Percentiles rank a stretch among this genome's conserved stretches.
These are phyloP conservation scores for Myxozyma sirexii DNA, from an alignment of 805 yeast genomes.

Conservation along the genomic window DNA sequence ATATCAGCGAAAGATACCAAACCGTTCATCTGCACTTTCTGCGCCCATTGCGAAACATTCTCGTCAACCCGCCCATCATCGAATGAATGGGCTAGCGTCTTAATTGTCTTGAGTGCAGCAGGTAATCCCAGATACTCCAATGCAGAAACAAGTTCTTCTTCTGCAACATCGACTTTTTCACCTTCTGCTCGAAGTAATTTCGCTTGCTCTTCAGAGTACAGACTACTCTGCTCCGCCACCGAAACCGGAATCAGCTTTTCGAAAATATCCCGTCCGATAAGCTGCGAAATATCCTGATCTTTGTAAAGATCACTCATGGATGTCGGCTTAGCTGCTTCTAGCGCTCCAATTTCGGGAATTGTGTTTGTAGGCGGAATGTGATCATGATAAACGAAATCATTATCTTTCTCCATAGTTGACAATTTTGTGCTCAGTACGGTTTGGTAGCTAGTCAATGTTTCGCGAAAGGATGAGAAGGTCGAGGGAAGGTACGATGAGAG, in stretches of 20 bases:
- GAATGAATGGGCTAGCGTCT: slow-evolving; percentile 35
- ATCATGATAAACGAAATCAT: slow-evolving; percentile 87
- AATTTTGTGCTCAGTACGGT: slow-evolving; percentile 41
- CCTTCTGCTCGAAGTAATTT: slow-evolving; percentile 69
- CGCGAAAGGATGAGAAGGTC: slow-evolving; percentile 31
- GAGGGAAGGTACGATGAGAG: slow-evolving; percentile 35
- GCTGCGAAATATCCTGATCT: slow-evolving; percentile 52
- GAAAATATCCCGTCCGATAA: slow-evolving; percentile 62
- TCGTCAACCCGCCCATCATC: slow-evolving; percentile 26
- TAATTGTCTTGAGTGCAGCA: slow-evolving; percentile 58
- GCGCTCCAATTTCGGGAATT: slow-evolving; percentile 65
- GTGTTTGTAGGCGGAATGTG: slow-evolving; percentile 62
- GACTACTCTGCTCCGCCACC: slow-evolving; percentile 83
- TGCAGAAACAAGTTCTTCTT: slow-evolving; percentile 76
- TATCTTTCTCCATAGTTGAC: slow-evolving; percentile 66
- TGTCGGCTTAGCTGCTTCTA: slow-evolving; percentile 68
- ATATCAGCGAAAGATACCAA: slow-evolving; percentile 35
- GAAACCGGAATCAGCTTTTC: slow-evolving; percentile 80
- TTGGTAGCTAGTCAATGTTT: slow-evolving; percentile 34
- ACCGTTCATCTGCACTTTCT: slow-evolving; percentile 15
- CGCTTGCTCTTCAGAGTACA: slow-evolving; percentile 89
- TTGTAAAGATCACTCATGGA: slow-evolving; percentile 48
- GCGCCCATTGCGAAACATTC: slow-evolving; percentile 25
- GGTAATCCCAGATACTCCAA: slow-evolving; percentile 82
- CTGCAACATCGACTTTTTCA: slow-evolving; percentile 74